Percentiles rank a stretch among this genome's conserved stretches.
Conservation (phyloP, 2,329 filamentous ascomycete genomes). For the Cryphonectria japonica region DNA sequence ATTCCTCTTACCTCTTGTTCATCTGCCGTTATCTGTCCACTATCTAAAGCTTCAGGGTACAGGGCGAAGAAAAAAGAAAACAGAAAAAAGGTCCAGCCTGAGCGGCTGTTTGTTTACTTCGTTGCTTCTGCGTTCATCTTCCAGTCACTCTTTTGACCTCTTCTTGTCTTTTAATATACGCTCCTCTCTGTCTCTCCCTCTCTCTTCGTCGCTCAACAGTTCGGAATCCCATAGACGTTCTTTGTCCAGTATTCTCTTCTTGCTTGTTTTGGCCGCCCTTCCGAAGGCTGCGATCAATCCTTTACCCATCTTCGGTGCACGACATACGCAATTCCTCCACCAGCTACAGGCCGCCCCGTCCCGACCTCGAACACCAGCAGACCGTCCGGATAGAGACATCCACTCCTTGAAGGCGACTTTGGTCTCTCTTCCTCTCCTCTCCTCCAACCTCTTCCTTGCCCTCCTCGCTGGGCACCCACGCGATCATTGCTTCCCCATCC, state of each 20-base stretch:
- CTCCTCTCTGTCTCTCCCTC: not conserved
- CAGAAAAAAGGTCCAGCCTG: not conserved
- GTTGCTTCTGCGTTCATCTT: slow-evolving; percentile 1
- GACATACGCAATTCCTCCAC: slow-evolving; percentile 8
- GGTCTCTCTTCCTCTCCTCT: not conserved
- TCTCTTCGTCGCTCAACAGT: too few relatives aligned
- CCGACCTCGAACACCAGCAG: not conserved
- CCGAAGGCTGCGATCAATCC: slow-evolving; percentile 4
- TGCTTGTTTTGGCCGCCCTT: not conserved
- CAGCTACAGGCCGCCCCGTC: slow-evolving; percentile 1
- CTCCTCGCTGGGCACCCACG: not conserved
- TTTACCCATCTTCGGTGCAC: slow-evolving; percentile 5
- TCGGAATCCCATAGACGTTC: not conserved
- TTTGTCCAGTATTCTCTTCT: slow-evolving; percentile 5
- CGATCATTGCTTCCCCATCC: not conserved
- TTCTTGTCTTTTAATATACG: not conserved
- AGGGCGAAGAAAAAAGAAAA: not conserved
- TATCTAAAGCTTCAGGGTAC: not conserved
- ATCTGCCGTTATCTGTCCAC: not conserved
- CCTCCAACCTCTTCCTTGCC: not conserved
- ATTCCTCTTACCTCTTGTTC: not conserved
- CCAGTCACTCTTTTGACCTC: not conserved
- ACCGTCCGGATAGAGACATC: slow-evolving; percentile 8
- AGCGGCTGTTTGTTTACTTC: not conserved
- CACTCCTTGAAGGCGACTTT: not conserved